Conservation (phyloP, 345 rosid species). For the Lumnitzera racemosa region DNA sequence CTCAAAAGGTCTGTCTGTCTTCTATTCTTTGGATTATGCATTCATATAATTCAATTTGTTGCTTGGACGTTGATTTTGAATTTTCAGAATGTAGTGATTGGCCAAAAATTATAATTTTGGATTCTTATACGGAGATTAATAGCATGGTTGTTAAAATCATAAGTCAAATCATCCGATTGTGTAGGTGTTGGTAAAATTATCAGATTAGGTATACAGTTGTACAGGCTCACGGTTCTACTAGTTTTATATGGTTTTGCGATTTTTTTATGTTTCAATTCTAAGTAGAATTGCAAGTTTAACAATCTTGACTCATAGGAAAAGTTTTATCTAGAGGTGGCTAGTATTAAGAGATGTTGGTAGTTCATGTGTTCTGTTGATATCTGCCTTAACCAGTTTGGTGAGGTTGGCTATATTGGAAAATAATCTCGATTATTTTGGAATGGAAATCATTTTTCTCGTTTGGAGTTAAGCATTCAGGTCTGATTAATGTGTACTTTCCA, state of each 20-base stretch:
- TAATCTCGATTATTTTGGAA: no score
- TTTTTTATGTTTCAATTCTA: not conserved
- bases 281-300: no score
- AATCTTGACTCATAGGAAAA: not conserved
- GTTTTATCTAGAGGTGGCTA: not conserved
- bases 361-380: not conserved
- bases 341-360: not conserved
- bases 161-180: no score
- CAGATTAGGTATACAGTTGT: no score
- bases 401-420: no score
- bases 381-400: not conserved
- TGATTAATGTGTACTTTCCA: no score
- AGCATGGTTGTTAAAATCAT: no score
- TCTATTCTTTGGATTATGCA: not conserved
- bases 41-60: conserved; percentile 7
- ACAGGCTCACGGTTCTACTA: no score
- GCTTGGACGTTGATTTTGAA: not conserved
- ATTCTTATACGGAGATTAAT: not conserved
- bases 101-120: not conserved
- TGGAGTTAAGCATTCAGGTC: no score
- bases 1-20: conserved; percentile 33
- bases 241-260: no score
- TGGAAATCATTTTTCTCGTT: no score
- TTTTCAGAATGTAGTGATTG: not conserved
- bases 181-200: no score